Conservation (phyloP, 345 rosid species). For the Microthlaspi erraticum region DNA sequence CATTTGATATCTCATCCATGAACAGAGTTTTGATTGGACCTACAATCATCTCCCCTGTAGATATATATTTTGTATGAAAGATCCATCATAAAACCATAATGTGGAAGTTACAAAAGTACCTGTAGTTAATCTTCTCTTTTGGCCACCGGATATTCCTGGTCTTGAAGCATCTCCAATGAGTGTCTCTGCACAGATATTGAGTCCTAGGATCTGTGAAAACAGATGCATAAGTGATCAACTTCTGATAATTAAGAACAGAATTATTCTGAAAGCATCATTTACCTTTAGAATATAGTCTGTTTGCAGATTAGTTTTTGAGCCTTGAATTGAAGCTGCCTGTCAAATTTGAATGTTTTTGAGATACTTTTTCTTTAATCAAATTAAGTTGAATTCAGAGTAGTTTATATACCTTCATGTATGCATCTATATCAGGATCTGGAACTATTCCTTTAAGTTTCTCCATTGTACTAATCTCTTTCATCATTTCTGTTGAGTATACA, state of each 20-base stretch:
- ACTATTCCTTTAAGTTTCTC: slow-evolving; percentile 36
- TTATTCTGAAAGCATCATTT: not conserved
- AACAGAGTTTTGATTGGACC: slow-evolving; percentile 81
- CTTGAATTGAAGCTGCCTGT: slow-evolving; percentile 46
- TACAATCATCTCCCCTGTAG: slow-evolving; percentile 75
- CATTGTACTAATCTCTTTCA: slow-evolving; percentile 39
- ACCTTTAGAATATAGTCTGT: slow-evolving; percentile 56
- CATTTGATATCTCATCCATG: slow-evolving; percentile 92
- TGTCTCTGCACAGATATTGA: slow-evolving; percentile 50
- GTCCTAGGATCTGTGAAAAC: slow-evolving; percentile 50
- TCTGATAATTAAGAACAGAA: not conserved
- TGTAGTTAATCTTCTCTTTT: slow-evolving; percentile 53
- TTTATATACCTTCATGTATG: slow-evolving; percentile 44
- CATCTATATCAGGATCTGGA: slow-evolving; percentile 44
- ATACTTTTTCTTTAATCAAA: too few relatives aligned
- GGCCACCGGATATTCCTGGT: slow-evolving; percentile 59
- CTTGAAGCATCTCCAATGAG: slow-evolving; percentile 46
- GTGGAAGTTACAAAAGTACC: slow-evolving; percentile 30
- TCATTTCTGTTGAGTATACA: slow-evolving; percentile 9
- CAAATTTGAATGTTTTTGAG: not conserved
- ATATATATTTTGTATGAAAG: slow-evolving; percentile 1
- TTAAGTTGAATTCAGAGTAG: too few relatives aligned
- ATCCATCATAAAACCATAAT: not conserved
- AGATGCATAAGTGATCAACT: not conserved
- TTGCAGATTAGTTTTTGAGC: slow-evolving; percentile 47